These are phyloP conservation scores for Sporothrix globosa DNA, from an alignment of 2,329 filamentous ascomycete species.

Conservation along the genomic window DNA sequence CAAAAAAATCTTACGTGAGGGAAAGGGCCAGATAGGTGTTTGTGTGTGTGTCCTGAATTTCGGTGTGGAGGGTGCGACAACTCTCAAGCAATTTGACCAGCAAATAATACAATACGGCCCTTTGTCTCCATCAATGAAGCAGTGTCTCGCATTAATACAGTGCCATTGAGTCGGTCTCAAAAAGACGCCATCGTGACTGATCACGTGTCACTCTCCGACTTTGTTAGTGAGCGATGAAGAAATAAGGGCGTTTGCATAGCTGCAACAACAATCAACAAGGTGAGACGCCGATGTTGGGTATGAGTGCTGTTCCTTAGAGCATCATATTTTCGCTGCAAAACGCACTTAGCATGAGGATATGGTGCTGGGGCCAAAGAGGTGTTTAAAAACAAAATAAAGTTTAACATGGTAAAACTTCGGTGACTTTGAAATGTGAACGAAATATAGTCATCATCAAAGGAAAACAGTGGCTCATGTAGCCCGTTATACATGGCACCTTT, in stretches of 20 bases:
- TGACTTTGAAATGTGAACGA: too few species aligned
- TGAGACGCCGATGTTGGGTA: too few species aligned
- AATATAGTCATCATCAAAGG: too few species aligned
- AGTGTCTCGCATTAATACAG: neutral
- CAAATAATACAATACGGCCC: neutral
- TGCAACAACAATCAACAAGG: neutral
- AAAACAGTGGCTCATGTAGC: too few species aligned
- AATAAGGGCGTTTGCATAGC: neutral
- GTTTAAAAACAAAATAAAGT: too few species aligned
- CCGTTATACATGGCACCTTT: neutral
- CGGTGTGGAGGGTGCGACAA: neutral
- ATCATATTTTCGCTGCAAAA: too few species aligned
- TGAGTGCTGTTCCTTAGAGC: too few species aligned
- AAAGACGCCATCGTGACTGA: neutral
- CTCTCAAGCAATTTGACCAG: neutral
- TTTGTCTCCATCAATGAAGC: slow-evolving; percentile 17
- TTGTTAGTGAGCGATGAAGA: neutral
- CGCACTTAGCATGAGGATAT: too few species aligned
- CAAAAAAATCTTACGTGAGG: slow-evolving; percentile 1
- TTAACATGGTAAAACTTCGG: too few species aligned
- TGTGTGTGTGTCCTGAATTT: neutral
- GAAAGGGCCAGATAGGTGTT: neutral
- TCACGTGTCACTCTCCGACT: slow-evolving; percentile 35
- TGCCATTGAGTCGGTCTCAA: neutral
- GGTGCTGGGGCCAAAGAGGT: too few species aligned